A percentile compares a stretch with the other conserved stretches of the same genome.
Conservation (phyloP, 345 rosid species). For the Salix purpurea region DNA sequence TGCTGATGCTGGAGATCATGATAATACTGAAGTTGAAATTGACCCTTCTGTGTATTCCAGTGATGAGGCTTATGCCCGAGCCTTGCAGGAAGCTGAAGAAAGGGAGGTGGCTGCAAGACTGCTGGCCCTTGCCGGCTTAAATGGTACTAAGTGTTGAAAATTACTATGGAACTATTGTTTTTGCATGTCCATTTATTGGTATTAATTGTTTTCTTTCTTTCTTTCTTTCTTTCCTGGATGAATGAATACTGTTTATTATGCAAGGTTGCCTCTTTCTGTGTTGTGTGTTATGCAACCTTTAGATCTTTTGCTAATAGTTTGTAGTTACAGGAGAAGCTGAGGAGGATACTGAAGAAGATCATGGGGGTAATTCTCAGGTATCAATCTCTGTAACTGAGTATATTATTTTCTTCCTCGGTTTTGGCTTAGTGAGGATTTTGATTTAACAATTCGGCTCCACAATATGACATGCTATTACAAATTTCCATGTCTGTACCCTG, state of each 20-base stretch:
- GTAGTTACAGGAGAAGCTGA: slow-evolving; percentile 51
- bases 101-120: slow-evolving; percentile 76
- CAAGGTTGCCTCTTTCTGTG: background rate
- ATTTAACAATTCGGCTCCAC: background rate
- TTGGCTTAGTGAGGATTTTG: background rate
- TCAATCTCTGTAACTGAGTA: background rate
- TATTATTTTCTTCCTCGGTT: background rate
- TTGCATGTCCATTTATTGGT: background rate
- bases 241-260: background rate
- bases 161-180: background rate
- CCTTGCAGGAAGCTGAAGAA: slow-evolving; percentile 90
- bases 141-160: slow-evolving; percentile 44
- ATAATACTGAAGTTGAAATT: slow-evolving; percentile 33
- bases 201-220: background rate
- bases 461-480: background rate
- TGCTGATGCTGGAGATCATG: slow-evolving; percentile 35
- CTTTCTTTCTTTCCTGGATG: background rate
- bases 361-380: slow-evolving; percentile 63
- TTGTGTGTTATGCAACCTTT: background rate
- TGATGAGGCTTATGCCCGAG: slow-evolving; percentile 92
- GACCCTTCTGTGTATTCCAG: slow-evolving; percentile 56
- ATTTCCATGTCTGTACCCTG: background rate
- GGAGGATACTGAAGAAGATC: slow-evolving; percentile 43
- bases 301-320: slow-evolving; percentile 10
- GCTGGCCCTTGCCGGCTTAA: slow-evolving; percentile 66